Base-by-base conservation (phyloP, 441 rosid species). In the Eutrema salsugineum region DNA sequence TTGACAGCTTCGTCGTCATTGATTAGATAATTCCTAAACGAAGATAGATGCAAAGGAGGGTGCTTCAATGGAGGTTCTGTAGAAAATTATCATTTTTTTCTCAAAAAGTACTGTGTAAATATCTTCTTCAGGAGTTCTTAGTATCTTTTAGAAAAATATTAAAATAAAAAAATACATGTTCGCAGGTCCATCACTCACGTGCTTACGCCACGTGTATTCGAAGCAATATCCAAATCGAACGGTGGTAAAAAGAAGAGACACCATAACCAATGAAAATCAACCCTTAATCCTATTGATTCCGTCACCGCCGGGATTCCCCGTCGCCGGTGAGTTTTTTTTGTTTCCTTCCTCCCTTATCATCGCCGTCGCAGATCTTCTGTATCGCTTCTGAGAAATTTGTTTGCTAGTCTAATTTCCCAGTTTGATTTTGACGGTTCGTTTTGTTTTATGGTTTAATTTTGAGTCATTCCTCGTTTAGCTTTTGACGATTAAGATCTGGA, bases 1-100 rank as follows among this genome's bases (percentile, higher is more conserved):
- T 70, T 10, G 97, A 84, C 35, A 85, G 81, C 84, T 82, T 84
- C 72, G 87, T 76, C 61, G 88, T 80, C 98, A 85, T 85, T 32
- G 53, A 22, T 47, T 16, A 38, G 62, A 57, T 3, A 0, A 60
- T 6, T 3, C 30, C 27, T 14, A 63, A 35, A 59, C 38, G 63
- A 57, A 30, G 33, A 28, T 32, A 63, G 59, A 22, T 62, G n/a
- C 28, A 75, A 70, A 50, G 32, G 49, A 50, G 32, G 49, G 32
- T 47, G 72, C 82, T 78, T 72, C 77, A 71, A 65, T 59, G 64
- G 63, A 78, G 77, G 73, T 16, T 59, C 43, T 53, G 42, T 0
- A 3, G 8, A 0, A 67, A 66, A 49, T 17, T 4, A 0, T 38
- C 12, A 15, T 62, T 35, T 38, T 57, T 6, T 38, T n/a, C n/a